Evolutionary conservation across 1,284 basidiomycete genomes (phyloP).

Genomic region (Cutaneotrichosporon sp.): DNA sequence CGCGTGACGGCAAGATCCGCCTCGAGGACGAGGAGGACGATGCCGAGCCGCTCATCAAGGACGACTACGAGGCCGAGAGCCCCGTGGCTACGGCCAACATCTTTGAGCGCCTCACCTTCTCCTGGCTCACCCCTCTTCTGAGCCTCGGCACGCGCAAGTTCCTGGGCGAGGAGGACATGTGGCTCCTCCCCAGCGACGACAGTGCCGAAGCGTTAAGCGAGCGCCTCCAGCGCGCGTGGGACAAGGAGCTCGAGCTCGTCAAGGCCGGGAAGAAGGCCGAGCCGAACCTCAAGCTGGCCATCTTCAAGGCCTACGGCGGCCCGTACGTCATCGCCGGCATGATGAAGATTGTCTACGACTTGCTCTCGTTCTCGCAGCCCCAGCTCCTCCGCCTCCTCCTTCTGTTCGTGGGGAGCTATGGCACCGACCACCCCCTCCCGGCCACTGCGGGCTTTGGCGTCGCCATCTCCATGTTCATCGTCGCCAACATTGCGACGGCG

Average conservation of each 20-base stretch:
- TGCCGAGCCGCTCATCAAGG: constrained; percentile 29
- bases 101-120: constrained; percentile 58
- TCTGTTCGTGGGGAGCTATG: constrained; percentile 74
- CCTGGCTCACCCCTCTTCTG: constrained; percentile 47
- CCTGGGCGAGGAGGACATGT: constrained; percentile 77
- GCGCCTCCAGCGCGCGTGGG: constrained; percentile 60
- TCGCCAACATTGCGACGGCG: constrained; percentile 75
- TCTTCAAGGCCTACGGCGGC: constrained; percentile 74
- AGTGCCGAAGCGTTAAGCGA: constrained; percentile 71
- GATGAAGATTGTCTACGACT: constrained; percentile 77
- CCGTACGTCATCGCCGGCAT: constrained; percentile 70
- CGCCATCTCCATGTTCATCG: constrained; percentile 74
- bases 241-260: constrained; percentile 42
- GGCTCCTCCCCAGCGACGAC: constrained; percentile 66
- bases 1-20: constrained; percentile 36
- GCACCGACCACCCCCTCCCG: constrained; percentile 44
- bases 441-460: constrained; percentile 68
- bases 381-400: constrained; percentile 81
- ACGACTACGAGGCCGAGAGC: constrained; percentile 63
- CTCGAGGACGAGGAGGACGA: constrained; percentile 45
- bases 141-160: constrained; percentile 53
- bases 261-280: constrained; percentile 62
- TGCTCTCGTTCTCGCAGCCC: constrained; percentile 81
- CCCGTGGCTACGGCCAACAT: constrained; percentile 81
- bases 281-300: constrained; percentile 70